These are phyloP conservation scores for Bauhinia variegata DNA, from an alignment of 306 rosid genomes.

Conservation along the genomic window DNA sequence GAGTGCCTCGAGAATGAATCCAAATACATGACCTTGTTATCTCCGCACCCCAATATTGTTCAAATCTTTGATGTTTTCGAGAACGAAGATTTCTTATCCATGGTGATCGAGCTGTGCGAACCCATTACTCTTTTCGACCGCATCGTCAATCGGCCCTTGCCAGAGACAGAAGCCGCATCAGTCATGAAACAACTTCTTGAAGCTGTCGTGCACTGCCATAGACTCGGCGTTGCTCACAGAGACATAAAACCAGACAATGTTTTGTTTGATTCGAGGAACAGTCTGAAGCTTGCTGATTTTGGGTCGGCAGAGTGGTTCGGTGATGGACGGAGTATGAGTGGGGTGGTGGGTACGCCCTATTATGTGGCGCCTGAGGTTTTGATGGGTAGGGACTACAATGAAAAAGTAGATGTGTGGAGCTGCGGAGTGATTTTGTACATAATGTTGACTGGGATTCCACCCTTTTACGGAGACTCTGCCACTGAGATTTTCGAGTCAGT, in stretches of 20 bases:
- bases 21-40: slow-evolving; percentile 65
- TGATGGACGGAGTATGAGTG: slow-evolving; percentile 53
- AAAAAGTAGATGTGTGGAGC: slow-evolving; percentile 88
- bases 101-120: slow-evolving; percentile 77
- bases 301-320: slow-evolving; percentile 84
- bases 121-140: slow-evolving; percentile 71
- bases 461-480: slow-evolving; percentile 76
- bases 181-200: slow-evolving; percentile 55
- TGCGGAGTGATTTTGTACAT: slow-evolving; percentile 74
- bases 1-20: slow-evolving; percentile 81
- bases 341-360: slow-evolving; percentile 92
- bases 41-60: slow-evolving; percentile 80
- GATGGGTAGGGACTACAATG: slow-evolving; percentile 64
- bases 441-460: slow-evolving; percentile 81
- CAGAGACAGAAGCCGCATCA: slow-evolving; percentile 54
- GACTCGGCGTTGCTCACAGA: slow-evolving; percentile 68
- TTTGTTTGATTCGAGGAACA: slow-evolving; percentile 56
- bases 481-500: slow-evolving; percentile 75
- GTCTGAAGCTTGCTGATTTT: slow-evolving; percentile 74
- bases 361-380: slow-evolving; percentile 88
- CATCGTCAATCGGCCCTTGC: slow-evolving; percentile 38
- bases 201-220: slow-evolving; percentile 75
- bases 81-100: slow-evolving; percentile 51
- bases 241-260: slow-evolving; percentile 81
- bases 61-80: slow-evolving; percentile 60